A percentile compares a stretch with the other conserved stretches of the same genome.
Conservation (phyloP, 2,329 filamentous ascomycete genomes). For the Cladosporium sp. region DNA sequence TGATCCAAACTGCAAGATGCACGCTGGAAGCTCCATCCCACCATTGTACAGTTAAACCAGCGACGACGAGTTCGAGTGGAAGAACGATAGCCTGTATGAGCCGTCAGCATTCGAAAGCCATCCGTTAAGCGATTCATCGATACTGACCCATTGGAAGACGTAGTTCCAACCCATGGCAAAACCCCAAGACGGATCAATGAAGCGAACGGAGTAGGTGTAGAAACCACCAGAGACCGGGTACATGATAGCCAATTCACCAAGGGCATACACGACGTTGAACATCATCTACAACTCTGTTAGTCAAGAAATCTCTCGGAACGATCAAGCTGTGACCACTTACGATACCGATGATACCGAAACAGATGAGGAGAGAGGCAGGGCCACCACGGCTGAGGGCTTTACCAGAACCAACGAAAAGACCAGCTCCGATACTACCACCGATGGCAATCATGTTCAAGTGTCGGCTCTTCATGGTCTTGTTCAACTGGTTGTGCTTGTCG, state of each 20-base stretch:
- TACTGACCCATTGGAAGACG: constrained; percentile 24
- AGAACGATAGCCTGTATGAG: constrained; percentile 15
- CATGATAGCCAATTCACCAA: constrained; percentile 38
- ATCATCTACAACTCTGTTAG: constrained; percentile 28
- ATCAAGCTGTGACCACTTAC: constrained; percentile 18
- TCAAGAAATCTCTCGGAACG: constrained; percentile 14
- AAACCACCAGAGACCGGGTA: constrained; percentile 41
- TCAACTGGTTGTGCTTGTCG: constrained; percentile 31
- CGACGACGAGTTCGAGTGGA: constrained; percentile 26
- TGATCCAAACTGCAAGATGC: constrained; percentile 71
- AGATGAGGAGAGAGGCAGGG: constrained; percentile 38
- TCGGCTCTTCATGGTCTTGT: constrained; percentile 28
- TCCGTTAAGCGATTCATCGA: neutral
- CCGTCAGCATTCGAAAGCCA: neutral
- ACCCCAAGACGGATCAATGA: constrained; percentile 40
- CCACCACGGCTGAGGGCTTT: constrained; percentile 46
- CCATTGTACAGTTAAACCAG: constrained; percentile 25
- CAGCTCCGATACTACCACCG: constrained; percentile 45
- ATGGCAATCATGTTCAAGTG: constrained; percentile 34
- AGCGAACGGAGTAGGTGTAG: constrained; percentile 39
- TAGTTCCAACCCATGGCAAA: constrained; percentile 31
- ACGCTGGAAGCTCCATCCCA: constrained; percentile 34
- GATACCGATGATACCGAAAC: constrained; percentile 30
- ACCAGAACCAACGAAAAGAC: constrained; percentile 52
- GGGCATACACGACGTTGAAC: constrained; percentile 39